Evolutionary conservation across 306 rosid genomes (phyloP), one percentile per base, ranked within the genome.

Genomic region (Datisca glomerata): DNA sequence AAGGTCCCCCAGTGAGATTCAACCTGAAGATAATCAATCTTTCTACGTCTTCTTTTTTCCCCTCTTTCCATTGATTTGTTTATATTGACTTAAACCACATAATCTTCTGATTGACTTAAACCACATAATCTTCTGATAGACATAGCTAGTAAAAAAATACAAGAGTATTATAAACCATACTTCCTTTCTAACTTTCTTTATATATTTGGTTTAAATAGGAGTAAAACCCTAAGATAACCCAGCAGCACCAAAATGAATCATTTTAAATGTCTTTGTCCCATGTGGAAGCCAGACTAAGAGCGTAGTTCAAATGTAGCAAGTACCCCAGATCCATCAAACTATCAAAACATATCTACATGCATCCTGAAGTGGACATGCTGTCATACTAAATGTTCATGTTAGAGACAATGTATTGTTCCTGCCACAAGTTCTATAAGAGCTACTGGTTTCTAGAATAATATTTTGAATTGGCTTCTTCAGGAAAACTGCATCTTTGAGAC

Each of bases 61-160:
- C 16, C 32, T 28, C 8, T 31, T 29, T 28, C n/a, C 29, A 16
- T 18, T 25, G 24, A 15, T 25, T 1, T 12, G 27, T 3, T 10
- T 12, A 1, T 2, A n/a, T n/a, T n/a, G n/a, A n/a, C n/a, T n/a
- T n/a, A n/a, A n/a, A n/a, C n/a, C n/a, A n/a, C n/a, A n/a, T n/a
- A n/a, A n/a, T n/a, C n/a, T n/a, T n/a, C n/a, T n/a, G n/a, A 46
- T 15, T 28, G 29, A 46, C 34, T 13, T 49, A 49, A 18, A 48
- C 6, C n/a, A n/a, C n/a, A 18, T 31, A 18, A 16, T 31, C 19
- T 47, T 47, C 41, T 47, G 1, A 31, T 47, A 11, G 7, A 47
- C 18, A 47, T 31, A 17, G 20, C 45, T 14, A 14, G 4, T 4
- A 4, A 45, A 23, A 25, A 22, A 45, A 24, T 4, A 45, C 15